phyloP scores from a whole-genome alignment of 805 yeast species.

The Ogataea trehaloabstinens region DNA sequence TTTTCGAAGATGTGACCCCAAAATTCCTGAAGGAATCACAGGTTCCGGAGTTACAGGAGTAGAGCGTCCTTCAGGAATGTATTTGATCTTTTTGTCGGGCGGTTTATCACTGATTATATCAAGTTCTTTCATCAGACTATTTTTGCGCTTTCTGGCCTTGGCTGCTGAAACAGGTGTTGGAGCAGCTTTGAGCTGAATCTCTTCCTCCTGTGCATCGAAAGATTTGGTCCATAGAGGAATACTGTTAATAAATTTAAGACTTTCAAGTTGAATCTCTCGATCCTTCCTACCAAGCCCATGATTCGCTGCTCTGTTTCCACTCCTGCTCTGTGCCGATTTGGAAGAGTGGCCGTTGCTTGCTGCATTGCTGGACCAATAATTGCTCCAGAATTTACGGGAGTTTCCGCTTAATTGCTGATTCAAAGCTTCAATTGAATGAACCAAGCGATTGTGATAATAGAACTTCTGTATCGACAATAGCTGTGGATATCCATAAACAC shows the following conservation, averaged over 20 bases:
- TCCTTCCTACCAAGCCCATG: constrained; percentile 32
- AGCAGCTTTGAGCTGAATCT: constrained; percentile 6
- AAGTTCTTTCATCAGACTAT: not conserved
- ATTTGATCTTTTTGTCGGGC: constrained; percentile 19
- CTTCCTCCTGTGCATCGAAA: constrained; percentile 28
- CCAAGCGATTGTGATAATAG: constrained; percentile 51
- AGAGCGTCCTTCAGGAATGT: constrained; percentile 14
- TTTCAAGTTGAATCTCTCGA: constrained; percentile 32
- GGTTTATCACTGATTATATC: constrained; percentile 9
- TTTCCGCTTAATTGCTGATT: constrained; percentile 31
- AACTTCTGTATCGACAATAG: constrained; percentile 49
- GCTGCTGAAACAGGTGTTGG: not conserved
- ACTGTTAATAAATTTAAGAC: constrained; percentile 25
- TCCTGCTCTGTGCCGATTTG: constrained; percentile 19
- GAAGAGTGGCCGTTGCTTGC: constrained; percentile 29
- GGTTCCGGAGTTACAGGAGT: constrained; percentile 28
- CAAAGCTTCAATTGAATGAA: constrained; percentile 31
- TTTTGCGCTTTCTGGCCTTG: constrained; percentile 3
- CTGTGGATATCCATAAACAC: constrained; percentile 62
- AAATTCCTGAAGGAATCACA: constrained; percentile 15
- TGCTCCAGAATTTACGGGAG: constrained; percentile 49
- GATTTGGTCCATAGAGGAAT: constrained; percentile 26
- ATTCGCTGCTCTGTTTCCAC: not conserved
- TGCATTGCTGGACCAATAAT: constrained; percentile 43
- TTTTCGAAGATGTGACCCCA: constrained; percentile 26